A percentile compares a stretch with the other conserved stretches of the same genome.
phyloP scores from a whole-genome alignment of 1,284 basidiomycete species.

The Hemileia vastatrix region DNA sequence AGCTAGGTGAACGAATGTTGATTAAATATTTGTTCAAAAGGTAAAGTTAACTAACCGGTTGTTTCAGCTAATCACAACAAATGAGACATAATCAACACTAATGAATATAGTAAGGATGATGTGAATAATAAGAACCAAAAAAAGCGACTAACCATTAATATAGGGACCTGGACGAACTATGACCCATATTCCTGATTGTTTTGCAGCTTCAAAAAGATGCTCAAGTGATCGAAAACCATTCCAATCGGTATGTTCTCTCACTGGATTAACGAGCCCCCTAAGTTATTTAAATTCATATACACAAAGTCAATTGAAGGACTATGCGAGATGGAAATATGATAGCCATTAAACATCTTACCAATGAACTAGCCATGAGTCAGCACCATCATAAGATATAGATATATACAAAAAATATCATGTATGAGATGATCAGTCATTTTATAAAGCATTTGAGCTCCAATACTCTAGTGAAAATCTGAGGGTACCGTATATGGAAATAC shows the following conservation, averaged over 20 bases:
- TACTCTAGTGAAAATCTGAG: too few species aligned
- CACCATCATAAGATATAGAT: too few species aligned
- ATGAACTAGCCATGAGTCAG: too few species aligned
- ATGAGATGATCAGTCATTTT: too few species aligned
- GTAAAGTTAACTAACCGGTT: slow-evolving; percentile 2
- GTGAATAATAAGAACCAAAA: not conserved
- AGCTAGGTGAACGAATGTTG: slow-evolving; percentile 6
- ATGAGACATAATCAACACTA: too few species aligned
- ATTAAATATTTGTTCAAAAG: not conserved
- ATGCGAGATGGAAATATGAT: too few species aligned
- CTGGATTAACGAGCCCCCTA: slow-evolving; percentile 20
- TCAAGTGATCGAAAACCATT: slow-evolving; percentile 15
- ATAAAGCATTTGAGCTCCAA: too few species aligned
- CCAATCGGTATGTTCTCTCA: slow-evolving; percentile 18
- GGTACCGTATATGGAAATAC: slow-evolving; percentile 18
- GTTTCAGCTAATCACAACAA: too few species aligned
- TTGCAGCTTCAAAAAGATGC: slow-evolving; percentile 18
- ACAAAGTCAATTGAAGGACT: too few species aligned
- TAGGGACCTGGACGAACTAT: slow-evolving; percentile 20
- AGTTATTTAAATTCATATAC: too few species aligned
- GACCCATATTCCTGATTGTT: slow-evolving; percentile 15
- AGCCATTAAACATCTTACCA: too few species aligned
- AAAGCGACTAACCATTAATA: slow-evolving; percentile 10
- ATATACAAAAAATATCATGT: too few species aligned
- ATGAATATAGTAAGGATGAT: not conserved